Evolutionary conservation across 805 yeast species (phyloP).

Genomic region (Lachancea waltii): DNA sequence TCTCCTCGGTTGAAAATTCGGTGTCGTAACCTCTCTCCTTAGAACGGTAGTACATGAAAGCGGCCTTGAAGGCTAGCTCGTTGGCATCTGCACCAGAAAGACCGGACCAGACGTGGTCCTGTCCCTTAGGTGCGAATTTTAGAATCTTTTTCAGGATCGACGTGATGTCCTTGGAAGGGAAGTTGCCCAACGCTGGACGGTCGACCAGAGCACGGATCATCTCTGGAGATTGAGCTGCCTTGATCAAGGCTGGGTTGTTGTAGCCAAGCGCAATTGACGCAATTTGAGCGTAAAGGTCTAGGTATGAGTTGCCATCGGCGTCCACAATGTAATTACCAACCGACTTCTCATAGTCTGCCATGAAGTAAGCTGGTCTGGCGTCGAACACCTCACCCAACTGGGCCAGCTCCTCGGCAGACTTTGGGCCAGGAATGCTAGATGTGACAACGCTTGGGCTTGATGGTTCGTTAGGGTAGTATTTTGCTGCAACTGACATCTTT

Average conservation of each 20-base stretch:
- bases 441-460: slow-evolving; percentile 55
- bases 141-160: slow-evolving; percentile 43
- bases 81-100: slow-evolving; percentile 65
- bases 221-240: slow-evolving; percentile 51
- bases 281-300: slow-evolving; percentile 68
- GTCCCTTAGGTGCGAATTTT: slow-evolving; percentile 61
- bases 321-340: slow-evolving; percentile 60
- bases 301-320: slow-evolving; percentile 54
- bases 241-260: slow-evolving; percentile 58
- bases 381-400: slow-evolving; percentile 54
- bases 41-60: slow-evolving; percentile 57
- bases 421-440: slow-evolving; percentile 71
- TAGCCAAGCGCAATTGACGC: slow-evolving; percentile 67
- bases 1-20: slow-evolving; percentile 65
- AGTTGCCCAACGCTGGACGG: slow-evolving; percentile 63
- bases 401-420: slow-evolving; percentile 45
- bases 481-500: slow-evolving; percentile 39
- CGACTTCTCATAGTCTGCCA: slow-evolving; percentile 59
- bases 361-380: slow-evolving; percentile 55
- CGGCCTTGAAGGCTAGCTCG: slow-evolving; percentile 66
- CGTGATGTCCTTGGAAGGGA: slow-evolving; percentile 52
- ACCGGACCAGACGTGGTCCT: slow-evolving; percentile 56
- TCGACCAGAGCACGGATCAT: slow-evolving; percentile 61
- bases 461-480: slow-evolving; percentile 79
- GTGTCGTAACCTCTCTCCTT: slow-evolving; percentile 50